These are phyloP conservation scores for Candida namnaoensis DNA, from an alignment of 805 yeast genomes.

Conservation along the genomic window DNA sequence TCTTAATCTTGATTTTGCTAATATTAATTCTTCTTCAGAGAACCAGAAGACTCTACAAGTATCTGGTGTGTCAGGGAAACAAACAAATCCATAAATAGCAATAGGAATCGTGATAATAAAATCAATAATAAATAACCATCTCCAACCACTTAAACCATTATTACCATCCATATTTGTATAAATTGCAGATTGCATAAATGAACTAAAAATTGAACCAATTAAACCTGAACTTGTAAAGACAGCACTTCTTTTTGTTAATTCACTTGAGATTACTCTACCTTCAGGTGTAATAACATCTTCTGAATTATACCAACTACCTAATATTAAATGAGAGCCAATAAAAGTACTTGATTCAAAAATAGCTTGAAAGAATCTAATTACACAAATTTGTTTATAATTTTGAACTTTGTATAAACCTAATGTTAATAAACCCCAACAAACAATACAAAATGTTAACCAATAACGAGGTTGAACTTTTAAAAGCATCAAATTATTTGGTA, in stretches of 20 bases:
- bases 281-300: constrained; percentile 18
- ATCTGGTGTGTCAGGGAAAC: constrained; percentile 55
- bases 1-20: constrained; percentile 35
- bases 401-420: constrained; percentile 40
- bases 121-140: constrained; percentile 62
- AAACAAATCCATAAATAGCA: constrained; percentile 44
- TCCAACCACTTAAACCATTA: constrained; percentile 52
- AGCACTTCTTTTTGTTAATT: constrained; percentile 42
- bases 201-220: constrained; percentile 45
- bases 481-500: constrained; percentile 51
- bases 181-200: constrained; percentile 51
- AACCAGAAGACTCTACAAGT: constrained; percentile 32
- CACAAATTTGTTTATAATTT: constrained; percentile 41
- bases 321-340: constrained; percentile 42
- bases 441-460: constrained; percentile 45
- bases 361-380: constrained; percentile 52
- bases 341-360: constrained; percentile 51
- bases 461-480: constrained; percentile 45
- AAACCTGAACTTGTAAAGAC: constrained; percentile 47
- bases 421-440: constrained; percentile 50
- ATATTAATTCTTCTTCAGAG: constrained; percentile 27
- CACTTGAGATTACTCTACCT: constrained; percentile 21
- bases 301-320: constrained; percentile 44
- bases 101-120: constrained; percentile 51
- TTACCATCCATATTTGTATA: constrained; percentile 35